These are phyloP conservation scores for Tetracladium setigerum DNA, from an alignment of 495 filamentous ascomycete species.

Conservation along the genomic window DNA sequence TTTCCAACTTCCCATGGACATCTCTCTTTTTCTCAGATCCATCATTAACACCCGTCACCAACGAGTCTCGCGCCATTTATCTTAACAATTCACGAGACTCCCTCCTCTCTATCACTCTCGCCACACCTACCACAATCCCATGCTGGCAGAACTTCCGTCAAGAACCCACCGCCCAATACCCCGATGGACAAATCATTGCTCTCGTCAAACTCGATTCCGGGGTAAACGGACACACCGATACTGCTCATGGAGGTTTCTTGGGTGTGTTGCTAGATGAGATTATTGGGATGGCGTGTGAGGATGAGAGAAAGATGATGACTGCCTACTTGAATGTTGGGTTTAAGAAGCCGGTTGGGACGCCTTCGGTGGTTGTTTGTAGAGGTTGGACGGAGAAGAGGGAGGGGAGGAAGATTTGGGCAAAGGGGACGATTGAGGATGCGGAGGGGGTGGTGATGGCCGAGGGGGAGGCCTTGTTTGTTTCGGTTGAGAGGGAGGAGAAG, in stretches of 20 bases:
- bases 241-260: constrained; percentile 15
- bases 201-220: constrained; percentile 6
- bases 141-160: constrained; percentile 40
- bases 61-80: not conserved
- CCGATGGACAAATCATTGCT: not conserved
- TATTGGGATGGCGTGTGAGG: constrained; percentile 15
- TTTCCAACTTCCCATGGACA: not conserved
- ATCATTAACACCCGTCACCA: not conserved
- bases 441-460: constrained; percentile 22
- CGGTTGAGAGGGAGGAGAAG: constrained; percentile 7
- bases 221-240: constrained; percentile 12
- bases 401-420: constrained; percentile 23
- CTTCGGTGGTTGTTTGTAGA: constrained; percentile 21
- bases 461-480: constrained; percentile 23
- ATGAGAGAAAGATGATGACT: constrained; percentile 18
- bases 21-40: not conserved
- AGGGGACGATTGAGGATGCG: constrained; percentile 25
- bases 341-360: constrained; percentile 24
- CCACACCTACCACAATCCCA: constrained; percentile 41
- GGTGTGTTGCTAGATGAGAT: constrained; percentile 21
- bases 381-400: constrained; percentile 21
- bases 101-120: constrained; percentile 48
- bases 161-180: constrained; percentile 12
- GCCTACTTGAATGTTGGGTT: constrained; percentile 24
- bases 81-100: constrained; percentile 33